Evolutionary conservation across 2,329 filamentous ascomycete genomes (phyloP), one percentile per base, ranked within the genome.

Genomic region (Didymella segeticola): DNA sequence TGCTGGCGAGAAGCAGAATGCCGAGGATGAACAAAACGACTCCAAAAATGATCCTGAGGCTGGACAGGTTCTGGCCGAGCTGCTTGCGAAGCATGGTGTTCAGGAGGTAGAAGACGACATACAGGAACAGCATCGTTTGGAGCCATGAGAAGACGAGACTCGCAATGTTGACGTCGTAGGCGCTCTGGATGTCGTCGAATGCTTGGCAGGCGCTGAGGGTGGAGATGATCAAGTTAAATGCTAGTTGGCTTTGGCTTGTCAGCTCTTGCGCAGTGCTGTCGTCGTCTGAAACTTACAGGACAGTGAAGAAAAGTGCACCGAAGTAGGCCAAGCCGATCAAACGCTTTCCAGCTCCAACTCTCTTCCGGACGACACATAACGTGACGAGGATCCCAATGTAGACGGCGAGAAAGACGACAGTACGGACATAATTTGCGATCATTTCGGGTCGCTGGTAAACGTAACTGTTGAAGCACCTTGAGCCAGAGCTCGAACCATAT

Each of bases 81-180:
- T 56, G 61, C 33, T 61, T 29, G 30, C 60, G 60, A 1, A 74
- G 62, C 51, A 63, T 43, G 10, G 22, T 54, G 59, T 72, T 72
- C 43, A 73, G 48, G 8, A 39, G 43, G 43, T 56, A 70, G 25
- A 69, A 41, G 5, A 66, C 58, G 2, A 68, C 51, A 7, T 67
- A 57, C 1, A 72, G 60, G 1, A 73, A 45, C 47, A 64, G 36
- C 47, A 56, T 68, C n/a, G 51, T 34, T 33, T 41, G 56, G 8
- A 74, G 17, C n/a, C 20, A 8, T 41, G 47, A 52, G 36, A 73
- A 68, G 1, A 73, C 38, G 3, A 1, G 33, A 15, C 22, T 48
- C n/a, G 63, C 58, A 23, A 68, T 63, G 19, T 17, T 20, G 25
- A n/a, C 33, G 30, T 27, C 12, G 20, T 47, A 51, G 8, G n/a